Conservation (phyloP, 2,329 filamentous ascomycete species). For the Venturia carpophila region DNA sequence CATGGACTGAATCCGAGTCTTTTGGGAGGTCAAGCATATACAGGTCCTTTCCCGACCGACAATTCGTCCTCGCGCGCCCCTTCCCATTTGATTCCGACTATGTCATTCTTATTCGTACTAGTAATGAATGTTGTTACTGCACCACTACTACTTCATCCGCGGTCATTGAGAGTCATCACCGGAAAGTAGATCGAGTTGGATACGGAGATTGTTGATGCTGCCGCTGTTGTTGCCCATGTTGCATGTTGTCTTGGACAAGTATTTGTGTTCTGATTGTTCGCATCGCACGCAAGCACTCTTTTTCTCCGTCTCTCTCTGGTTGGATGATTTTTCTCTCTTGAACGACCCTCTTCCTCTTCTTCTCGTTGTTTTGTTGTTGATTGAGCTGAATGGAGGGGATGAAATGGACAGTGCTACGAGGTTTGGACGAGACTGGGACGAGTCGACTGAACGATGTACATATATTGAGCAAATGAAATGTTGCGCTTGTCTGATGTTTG, state of each 20-base stretch:
- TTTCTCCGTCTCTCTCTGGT: neutral
- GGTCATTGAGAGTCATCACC: neutral
- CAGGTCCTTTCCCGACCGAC: neutral
- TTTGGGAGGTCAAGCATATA: neutral
- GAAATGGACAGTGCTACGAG: neutral
- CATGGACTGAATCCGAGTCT: neutral
- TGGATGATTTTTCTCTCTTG: neutral
- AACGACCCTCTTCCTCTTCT: neutral
- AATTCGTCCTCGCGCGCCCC: neutral
- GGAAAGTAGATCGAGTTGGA: conserved; percentile 1
- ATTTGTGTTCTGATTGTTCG: neutral
- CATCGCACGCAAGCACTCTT: neutral
- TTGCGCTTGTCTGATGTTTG: too few species aligned
- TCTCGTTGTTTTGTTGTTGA: neutral
- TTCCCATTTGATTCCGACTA: neutral
- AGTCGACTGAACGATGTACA: too few species aligned
- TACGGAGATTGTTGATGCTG: neutral
- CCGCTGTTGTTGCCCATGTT: neutral
- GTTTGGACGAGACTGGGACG: too few species aligned
- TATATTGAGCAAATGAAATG: too few species aligned
- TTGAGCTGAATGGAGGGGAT: neutral
- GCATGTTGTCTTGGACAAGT: neutral
- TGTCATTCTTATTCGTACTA: neutral
- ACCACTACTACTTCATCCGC: neutral
- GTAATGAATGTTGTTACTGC: neutral